Evolutionary conservation across 2,329 filamentous ascomycete genomes (phyloP).

Genomic region (Xylariales sp.): DNA sequence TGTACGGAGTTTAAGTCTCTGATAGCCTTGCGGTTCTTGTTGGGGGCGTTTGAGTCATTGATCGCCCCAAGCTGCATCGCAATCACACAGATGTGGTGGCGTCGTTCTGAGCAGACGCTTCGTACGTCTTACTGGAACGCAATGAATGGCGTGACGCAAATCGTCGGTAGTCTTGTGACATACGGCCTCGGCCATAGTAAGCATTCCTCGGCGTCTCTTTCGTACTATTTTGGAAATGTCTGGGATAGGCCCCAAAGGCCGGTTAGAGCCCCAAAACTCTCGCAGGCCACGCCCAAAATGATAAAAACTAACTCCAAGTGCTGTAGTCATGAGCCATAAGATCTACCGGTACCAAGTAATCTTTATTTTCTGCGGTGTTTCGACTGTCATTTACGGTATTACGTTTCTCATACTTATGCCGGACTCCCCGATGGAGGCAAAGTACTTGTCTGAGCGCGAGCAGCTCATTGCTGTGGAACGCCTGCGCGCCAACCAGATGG

Average conservation of each 20-base stretch:
- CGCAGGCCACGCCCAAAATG: background rate
- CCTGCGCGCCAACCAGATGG: slow-evolving; percentile 79
- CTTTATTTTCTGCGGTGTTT: slow-evolving; percentile 60
- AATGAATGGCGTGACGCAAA: slow-evolving; percentile 66
- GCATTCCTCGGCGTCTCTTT: background rate
- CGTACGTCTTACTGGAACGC: slow-evolving; percentile 64
- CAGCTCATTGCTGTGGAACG: slow-evolving; percentile 76
- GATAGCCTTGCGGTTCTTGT: slow-evolving; percentile 57
- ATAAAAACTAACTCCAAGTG: background rate
- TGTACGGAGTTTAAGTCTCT: slow-evolving; percentile 61
- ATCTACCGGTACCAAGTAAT: slow-evolving; percentile 65
- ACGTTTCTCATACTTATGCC: slow-evolving; percentile 70
- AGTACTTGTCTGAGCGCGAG: slow-evolving; percentile 73
- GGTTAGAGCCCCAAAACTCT: background rate
- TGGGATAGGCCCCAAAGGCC: background rate
- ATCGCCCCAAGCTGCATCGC: slow-evolving; percentile 64
- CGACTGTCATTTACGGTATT: slow-evolving; percentile 63
- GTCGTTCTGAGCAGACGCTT: slow-evolving; percentile 62
- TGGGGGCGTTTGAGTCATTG: slow-evolving; percentile 61
- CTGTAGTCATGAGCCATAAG: slow-evolving; percentile 51
- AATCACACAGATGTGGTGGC: slow-evolving; percentile 67
- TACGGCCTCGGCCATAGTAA: slow-evolving; percentile 61
- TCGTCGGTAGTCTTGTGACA: slow-evolving; percentile 66
- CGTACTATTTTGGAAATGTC: too few relatives aligned
- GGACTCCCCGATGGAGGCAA: slow-evolving; percentile 69